Evolutionary conservation across 495 filamentous ascomycete species (phyloP).

Genomic region (Tetracladium setigerum): DNA sequence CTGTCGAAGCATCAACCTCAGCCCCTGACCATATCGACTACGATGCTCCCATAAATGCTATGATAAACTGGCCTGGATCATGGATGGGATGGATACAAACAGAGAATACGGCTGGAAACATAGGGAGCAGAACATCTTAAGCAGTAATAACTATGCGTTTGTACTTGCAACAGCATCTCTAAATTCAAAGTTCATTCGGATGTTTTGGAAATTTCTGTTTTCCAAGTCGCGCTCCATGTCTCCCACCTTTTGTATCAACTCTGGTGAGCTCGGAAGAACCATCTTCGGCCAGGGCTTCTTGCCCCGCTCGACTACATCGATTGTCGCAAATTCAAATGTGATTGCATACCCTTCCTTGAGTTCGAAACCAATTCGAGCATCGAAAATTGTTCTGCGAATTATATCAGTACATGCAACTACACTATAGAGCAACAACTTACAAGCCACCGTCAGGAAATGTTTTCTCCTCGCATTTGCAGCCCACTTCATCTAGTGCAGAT

Average conservation of each 20-base stretch:
- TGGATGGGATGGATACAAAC: constrained; percentile 3
- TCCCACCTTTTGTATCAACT: not conserved
- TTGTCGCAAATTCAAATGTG: constrained; percentile 14
- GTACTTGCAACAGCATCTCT: constrained; percentile 1
- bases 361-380: constrained; percentile 18
- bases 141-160: constrained; percentile 8
- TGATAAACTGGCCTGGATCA: constrained; percentile 8
- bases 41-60: constrained; percentile 6
- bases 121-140: constrained; percentile 2
- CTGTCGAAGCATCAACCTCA: constrained; percentile 3
- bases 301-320: constrained; percentile 5
- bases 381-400: constrained; percentile 12
- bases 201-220: constrained; percentile 7
- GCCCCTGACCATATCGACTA: constrained; percentile 3
- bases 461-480: constrained; percentile 19
- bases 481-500: constrained; percentile 15
- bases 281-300: not conserved
- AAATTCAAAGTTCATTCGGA: constrained; percentile 6
- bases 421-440: constrained; percentile 18
- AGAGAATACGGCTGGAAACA: constrained; percentile 7
- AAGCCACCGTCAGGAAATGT: constrained; percentile 20
- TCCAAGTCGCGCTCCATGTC: constrained; percentile 4
- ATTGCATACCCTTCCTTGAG: constrained; percentile 20
- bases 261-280: constrained; percentile 1
- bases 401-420: constrained; percentile 14